Evolutionary conservation across 2,329 filamentous ascomycete genomes (phyloP), one percentile per base, ranked within the genome.

Genomic region (Alternaria postmessia): DNA sequence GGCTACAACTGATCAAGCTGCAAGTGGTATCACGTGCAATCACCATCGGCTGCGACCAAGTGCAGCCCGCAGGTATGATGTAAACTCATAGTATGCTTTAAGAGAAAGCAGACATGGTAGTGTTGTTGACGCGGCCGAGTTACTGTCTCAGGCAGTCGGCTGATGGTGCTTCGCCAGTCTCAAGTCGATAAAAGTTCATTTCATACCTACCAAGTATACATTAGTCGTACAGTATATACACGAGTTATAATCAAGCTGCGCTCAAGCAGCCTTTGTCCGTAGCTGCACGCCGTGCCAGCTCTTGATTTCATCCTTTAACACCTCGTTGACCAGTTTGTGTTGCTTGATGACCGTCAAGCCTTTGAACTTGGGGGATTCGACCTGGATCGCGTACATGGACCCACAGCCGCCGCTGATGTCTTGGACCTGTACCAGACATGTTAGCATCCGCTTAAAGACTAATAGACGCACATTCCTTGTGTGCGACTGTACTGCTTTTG

Each of bases 351-450:
- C 88, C 51, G 83, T 85, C 69, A 88, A 77, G 47, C 91, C 92
- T 54, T 84, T 84, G 79, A 96, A 96, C 70, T 83, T 85, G 47
- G 88, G 84, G 7, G 90, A 91, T 48, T 88, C 85, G 65, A 95
- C 88, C 71, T 94, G 89, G 67, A 96, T 90, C 57, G 88, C 90
- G 80, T 95, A 95, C 92, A 95, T 95, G 73, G 89, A 91, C 9
- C 92, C 92, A 80, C 92, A 96, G 30, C 92, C 92, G 59, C 92
- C 92, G 24, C 89, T 92, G 52, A 95, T 87, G 79, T 96, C 92
- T 76, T 90, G 89, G 9, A 95, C 91, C 77, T 88, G 78, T 51
- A 30, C 32, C 44, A 38, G 39, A 39, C n/a, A 24, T 48, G 63
- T 73, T 51, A 73, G 70, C 62, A 36, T 47, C 16, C 11, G 4